Evolutionary conservation across 208 protist genomes (phyloP).

Genomic region (Trypanosoma boissoni): DNA sequence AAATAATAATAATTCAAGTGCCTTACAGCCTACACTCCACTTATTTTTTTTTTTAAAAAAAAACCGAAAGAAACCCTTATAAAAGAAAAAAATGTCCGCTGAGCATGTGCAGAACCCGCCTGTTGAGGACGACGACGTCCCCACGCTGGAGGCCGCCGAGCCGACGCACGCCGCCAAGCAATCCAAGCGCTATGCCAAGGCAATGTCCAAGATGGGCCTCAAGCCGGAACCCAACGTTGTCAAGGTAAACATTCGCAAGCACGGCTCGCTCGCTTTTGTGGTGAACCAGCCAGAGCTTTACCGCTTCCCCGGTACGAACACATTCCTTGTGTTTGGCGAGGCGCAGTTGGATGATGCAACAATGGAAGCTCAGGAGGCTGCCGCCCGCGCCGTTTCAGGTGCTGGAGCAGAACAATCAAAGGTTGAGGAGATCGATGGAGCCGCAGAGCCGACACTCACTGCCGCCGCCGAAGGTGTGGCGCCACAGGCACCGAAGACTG

Average conservation of each 20-base stretch:
- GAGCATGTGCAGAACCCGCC: constrained; percentile 56
- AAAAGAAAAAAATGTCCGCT: constrained; percentile 37
- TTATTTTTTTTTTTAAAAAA: not conserved
- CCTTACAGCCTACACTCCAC: not conserved
- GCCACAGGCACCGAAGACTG: not conserved
- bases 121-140: constrained; percentile 69
- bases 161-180: constrained; percentile 63
- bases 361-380: constrained; percentile 61
- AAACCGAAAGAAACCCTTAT: too few relatives aligned
- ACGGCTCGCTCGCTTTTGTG: constrained; percentile 86
- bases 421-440: constrained; percentile 26
- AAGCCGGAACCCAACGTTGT: constrained; percentile 92
- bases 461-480: too few relatives aligned
- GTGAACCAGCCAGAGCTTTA: constrained; percentile 96
- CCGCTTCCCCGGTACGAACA: constrained; percentile 94
- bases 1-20: too few relatives aligned
- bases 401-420: constrained; percentile 27
- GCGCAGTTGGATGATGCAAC: constrained; percentile 93
- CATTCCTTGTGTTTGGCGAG: constrained; percentile 98
- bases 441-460: not conserved
- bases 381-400: constrained; percentile 60
- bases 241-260: constrained; percentile 94
- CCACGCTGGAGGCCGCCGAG: constrained; percentile 71
- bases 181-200: constrained; percentile 96
- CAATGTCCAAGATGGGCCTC: constrained; percentile 96